Conservation (phyloP, 192 early-diverging fungal genomes). For the Entomortierella beljakovae region DNA sequence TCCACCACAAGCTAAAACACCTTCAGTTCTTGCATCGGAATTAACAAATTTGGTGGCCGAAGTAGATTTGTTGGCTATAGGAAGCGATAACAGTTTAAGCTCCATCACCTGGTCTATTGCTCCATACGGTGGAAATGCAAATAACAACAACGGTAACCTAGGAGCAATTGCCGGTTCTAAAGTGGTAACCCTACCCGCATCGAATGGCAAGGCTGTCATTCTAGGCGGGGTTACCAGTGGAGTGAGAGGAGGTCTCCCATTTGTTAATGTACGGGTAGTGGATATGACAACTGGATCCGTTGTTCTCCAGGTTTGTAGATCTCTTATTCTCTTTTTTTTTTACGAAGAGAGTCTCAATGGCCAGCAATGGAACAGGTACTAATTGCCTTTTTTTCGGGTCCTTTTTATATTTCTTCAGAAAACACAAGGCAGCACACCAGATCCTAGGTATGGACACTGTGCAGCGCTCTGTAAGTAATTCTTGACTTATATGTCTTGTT, state of each 20-base stretch:
- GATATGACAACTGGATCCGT: constrained; percentile 37
- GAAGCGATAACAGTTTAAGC: background rate
- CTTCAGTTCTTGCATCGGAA: constrained; percentile 14
- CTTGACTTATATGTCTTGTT: background rate
- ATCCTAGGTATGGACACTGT: constrained; percentile 39
- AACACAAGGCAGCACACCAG: background rate
- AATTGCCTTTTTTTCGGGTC: too few species aligned
- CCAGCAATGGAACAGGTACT: too few species aligned
- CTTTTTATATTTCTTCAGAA: too few species aligned
- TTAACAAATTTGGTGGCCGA: constrained; percentile 26
- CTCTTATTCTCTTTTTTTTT: background rate
- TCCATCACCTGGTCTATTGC: constrained; percentile 21
- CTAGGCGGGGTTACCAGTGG: constrained; percentile 25
- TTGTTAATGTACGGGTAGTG: constrained; percentile 20
- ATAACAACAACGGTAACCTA: constrained; percentile 20
- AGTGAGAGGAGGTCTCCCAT: constrained; percentile 5
- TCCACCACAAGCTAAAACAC: constrained; percentile 2
- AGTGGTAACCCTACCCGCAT: constrained; percentile 16
- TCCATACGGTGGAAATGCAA: constrained; percentile 12
- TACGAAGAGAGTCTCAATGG: too few species aligned
- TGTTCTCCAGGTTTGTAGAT: constrained; percentile 20
- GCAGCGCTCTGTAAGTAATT: constrained; percentile 39
- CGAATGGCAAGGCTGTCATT: constrained; percentile 21
- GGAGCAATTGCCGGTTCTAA: constrained; percentile 27
- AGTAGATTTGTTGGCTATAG: constrained; percentile 12